Conservation (phyloP, 208 protist species). For the Tritrichomonas musculus region DNA sequence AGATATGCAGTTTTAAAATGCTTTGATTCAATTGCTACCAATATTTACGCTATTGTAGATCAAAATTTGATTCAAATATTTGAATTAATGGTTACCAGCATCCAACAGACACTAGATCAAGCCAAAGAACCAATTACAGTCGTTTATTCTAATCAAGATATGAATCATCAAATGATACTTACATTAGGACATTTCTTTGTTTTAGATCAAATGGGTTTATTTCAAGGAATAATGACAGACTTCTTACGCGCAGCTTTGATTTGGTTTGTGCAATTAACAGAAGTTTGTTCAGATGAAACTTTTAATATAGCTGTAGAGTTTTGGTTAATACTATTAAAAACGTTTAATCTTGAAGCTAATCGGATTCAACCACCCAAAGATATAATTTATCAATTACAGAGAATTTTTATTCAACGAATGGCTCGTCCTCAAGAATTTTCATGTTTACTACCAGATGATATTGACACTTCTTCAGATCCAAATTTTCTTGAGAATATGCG, state of each 20-base stretch:
- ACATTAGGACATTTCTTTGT: background rate
- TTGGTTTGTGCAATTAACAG: background rate
- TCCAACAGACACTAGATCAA: background rate
- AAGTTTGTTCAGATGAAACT: background rate
- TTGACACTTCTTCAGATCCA: background rate
- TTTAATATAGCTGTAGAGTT: background rate
- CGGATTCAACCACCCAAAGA: background rate
- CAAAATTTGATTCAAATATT: background rate
- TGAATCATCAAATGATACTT: background rate
- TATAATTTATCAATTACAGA: background rate
- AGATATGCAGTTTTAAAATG: background rate
- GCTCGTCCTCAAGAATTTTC: background rate
- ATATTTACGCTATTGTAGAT: background rate
- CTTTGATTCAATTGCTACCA: background rate
- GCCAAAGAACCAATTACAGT: background rate
- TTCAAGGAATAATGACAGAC: background rate
- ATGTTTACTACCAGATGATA: background rate
- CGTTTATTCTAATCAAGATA: background rate
- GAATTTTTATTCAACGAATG: background rate
- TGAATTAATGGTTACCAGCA: background rate
- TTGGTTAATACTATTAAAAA: background rate
- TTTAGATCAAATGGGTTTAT: background rate
- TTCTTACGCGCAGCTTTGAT: background rate
- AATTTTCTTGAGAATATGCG: background rate
- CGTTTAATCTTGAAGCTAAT: background rate